Percentiles rank a stretch among this genome's conserved stretches.
These are phyloP conservation scores for Tulasnella sp. DNA, from an alignment of 768 basidiomycete genomes.

Conservation along the genomic window DNA sequence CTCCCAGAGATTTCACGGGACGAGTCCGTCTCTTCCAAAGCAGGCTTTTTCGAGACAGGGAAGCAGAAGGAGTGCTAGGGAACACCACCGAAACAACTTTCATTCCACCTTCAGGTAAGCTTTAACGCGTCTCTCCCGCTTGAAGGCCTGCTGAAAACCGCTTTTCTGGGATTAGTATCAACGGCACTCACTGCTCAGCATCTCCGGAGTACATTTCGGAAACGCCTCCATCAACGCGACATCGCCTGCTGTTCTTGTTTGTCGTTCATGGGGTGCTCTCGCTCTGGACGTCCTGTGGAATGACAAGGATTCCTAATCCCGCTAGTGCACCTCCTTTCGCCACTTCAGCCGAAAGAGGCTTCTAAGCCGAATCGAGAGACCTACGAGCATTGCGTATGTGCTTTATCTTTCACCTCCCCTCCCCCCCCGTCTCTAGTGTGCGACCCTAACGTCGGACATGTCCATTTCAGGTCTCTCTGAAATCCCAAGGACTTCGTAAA, in stretches of 20 bases:
- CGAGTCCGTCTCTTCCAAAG: neutral
- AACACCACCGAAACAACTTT: neutral
- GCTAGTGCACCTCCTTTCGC: neutral
- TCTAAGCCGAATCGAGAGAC: too few species aligned
- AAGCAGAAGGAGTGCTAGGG: neutral
- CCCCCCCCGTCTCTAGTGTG: too few species aligned
- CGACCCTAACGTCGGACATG: too few species aligned
- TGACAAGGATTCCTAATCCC: neutral
- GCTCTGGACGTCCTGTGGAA: conserved; percentile 11
- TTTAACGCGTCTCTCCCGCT: neutral
- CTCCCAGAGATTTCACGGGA: neutral
- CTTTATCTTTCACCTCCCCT: too few species aligned
- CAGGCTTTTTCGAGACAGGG: neutral
- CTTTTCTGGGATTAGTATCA: neutral
- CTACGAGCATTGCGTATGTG: too few species aligned
- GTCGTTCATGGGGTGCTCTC: neutral
- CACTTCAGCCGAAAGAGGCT: neutral
- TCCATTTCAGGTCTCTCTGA: too few species aligned
- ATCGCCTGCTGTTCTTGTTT: neutral
- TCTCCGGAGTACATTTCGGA: neutral
- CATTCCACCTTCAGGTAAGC: neutral
- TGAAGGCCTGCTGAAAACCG: neutral
- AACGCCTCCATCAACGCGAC: neutral
- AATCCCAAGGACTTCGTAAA: too few species aligned
- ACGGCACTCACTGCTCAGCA: neutral